Evolutionary conservation across 371 early-diverging fungal species (phyloP).

Genomic region (Chytridium lagenaria): DNA sequence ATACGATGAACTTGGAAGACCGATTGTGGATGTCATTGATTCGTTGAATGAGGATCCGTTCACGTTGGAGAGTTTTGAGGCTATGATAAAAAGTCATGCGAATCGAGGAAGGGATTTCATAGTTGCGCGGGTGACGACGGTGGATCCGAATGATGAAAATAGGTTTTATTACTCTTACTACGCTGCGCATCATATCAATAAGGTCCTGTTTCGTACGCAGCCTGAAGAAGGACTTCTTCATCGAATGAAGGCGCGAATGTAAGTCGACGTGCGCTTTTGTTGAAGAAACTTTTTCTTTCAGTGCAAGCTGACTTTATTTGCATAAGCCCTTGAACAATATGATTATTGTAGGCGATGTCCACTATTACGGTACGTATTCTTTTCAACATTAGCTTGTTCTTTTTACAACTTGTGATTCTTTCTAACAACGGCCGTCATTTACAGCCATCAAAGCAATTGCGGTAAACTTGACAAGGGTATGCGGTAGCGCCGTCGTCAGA

Average conservation of each 20-base stretch:
- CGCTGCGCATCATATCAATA: conserved; percentile 81
- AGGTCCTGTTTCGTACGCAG: conserved; percentile 78
- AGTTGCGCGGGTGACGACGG: conserved; percentile 78
- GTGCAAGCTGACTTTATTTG: too few relatives aligned
- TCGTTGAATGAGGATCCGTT: conserved; percentile 76
- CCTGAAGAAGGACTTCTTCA: conserved; percentile 73
- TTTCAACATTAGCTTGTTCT: conserved; percentile 4
- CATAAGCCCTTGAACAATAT: conserved; percentile 76
- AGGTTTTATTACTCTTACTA: conserved; percentile 74
- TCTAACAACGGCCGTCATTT: too few relatives aligned
- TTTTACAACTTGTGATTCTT: conserved; percentile 13
- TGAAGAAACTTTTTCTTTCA: not conserved
- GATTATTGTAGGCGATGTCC: conserved; percentile 77
- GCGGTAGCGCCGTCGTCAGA: not conserved
- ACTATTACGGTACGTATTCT: conserved; percentile 58
- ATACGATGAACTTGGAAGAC: conserved; percentile 24
- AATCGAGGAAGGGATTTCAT: conserved; percentile 76
- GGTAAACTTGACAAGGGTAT: conserved; percentile 35
- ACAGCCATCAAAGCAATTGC: conserved; percentile 35
- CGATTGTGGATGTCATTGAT: conserved; percentile 60
- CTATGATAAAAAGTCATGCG: conserved; percentile 64
- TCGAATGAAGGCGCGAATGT: conserved; percentile 85
- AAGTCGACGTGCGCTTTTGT: conserved; percentile 28
- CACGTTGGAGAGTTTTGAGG: conserved; percentile 76
- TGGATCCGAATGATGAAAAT: conserved; percentile 62